A percentile compares a stretch with the other conserved stretches of the same genome.
These are phyloP conservation scores for Ogataea populi-albae DNA, from an alignment of 805 yeast genomes.

Conservation along the genomic window DNA sequence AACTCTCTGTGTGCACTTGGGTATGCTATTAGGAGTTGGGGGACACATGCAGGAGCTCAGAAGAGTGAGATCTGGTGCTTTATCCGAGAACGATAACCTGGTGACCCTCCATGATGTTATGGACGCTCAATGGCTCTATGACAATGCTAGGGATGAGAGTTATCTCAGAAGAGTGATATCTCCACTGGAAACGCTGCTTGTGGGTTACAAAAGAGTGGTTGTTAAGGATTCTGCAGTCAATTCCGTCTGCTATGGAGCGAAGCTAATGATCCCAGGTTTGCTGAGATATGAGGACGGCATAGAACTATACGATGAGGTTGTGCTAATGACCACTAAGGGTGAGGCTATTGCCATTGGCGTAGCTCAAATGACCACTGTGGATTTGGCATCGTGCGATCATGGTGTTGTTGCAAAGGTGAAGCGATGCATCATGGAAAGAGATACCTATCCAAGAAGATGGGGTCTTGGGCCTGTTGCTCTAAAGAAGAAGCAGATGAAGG, in stretches of 20 bases:
- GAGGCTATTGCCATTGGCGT: slow-evolving; percentile 98
- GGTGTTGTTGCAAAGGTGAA: slow-evolving; percentile 98
- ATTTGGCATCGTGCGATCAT: slow-evolving; percentile 93
- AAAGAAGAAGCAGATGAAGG: slow-evolving; percentile 97
- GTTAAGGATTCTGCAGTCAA: slow-evolving; percentile 91
- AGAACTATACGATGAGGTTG: slow-evolving; percentile 96
- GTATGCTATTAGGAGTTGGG: slow-evolving; percentile 97
- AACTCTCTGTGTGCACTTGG: slow-evolving; percentile 97
- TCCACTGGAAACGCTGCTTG: slow-evolving; percentile 89
- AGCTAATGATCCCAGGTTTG: slow-evolving; percentile 97
- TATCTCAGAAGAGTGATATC: slow-evolving; percentile 90
- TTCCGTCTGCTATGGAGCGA: slow-evolving; percentile 98
- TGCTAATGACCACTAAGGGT: slow-evolving; percentile 97
- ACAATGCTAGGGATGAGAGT: slow-evolving; percentile 94
- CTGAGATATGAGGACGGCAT: slow-evolving; percentile 97
- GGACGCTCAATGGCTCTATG: slow-evolving; percentile 98
- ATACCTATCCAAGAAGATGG: slow-evolving; percentile 99
- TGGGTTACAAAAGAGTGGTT: slow-evolving; percentile 95
- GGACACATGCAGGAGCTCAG: slow-evolving; percentile 99
- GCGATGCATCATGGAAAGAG: slow-evolving; percentile 99
- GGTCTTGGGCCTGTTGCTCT: slow-evolving; percentile 98
- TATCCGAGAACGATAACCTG: slow-evolving; percentile 84
- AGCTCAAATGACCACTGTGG: slow-evolving; percentile 99
- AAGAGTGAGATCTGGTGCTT: slow-evolving; percentile 97
- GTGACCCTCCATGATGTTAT: slow-evolving; percentile 96